Conservation (phyloP, 164 flowering plant species). For the Euptelea pleiosperma region DNA sequence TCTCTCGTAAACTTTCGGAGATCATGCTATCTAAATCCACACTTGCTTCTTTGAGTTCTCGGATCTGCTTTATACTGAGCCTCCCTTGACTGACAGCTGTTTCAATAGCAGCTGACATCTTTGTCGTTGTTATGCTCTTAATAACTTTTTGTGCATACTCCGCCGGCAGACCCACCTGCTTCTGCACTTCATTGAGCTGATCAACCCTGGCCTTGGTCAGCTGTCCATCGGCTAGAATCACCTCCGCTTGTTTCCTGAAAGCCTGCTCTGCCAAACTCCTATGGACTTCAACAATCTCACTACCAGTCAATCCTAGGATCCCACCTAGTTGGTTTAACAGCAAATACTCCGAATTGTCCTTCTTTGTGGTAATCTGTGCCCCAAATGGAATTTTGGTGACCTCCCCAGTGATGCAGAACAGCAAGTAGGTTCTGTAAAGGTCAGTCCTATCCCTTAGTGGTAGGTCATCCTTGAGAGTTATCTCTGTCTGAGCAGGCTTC, state of each 20-base stretch:
- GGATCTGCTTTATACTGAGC: constrained; percentile 71
- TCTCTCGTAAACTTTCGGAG: constrained; percentile 62
- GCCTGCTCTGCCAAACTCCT: constrained; percentile 80
- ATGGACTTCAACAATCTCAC: constrained; percentile 74
- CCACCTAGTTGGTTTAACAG: constrained; percentile 75
- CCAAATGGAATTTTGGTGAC: constrained; percentile 65
- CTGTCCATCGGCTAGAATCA: constrained; percentile 92
- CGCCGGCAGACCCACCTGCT: constrained; percentile 78
- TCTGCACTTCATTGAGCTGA: constrained; percentile 71
- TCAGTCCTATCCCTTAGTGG: constrained; percentile 68
- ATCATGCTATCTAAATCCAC: constrained; percentile 70
- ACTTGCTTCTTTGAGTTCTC: constrained; percentile 76
- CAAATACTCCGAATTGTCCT: constrained; percentile 68
- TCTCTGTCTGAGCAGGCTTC: constrained; percentile 75
- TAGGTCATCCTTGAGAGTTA: constrained; percentile 83
- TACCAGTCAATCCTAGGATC: constrained; percentile 60
- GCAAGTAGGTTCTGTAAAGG: constrained; percentile 80
- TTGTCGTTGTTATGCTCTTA: constrained; percentile 75
- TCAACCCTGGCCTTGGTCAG: constrained; percentile 74
- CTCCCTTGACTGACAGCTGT: constrained; percentile 71
- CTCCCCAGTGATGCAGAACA: constrained; percentile 74
- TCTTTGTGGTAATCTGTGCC: constrained; percentile 57
- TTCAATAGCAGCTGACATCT: constrained; percentile 83
- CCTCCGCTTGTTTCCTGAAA: constrained; percentile 83
- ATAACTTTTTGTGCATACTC: constrained; percentile 75